A percentile compares a stretch with the other conserved stretches of the same genome.
Evolutionary conservation across 345 rosid species (phyloP).

Genomic region (Hirschfeldia incana): DNA sequence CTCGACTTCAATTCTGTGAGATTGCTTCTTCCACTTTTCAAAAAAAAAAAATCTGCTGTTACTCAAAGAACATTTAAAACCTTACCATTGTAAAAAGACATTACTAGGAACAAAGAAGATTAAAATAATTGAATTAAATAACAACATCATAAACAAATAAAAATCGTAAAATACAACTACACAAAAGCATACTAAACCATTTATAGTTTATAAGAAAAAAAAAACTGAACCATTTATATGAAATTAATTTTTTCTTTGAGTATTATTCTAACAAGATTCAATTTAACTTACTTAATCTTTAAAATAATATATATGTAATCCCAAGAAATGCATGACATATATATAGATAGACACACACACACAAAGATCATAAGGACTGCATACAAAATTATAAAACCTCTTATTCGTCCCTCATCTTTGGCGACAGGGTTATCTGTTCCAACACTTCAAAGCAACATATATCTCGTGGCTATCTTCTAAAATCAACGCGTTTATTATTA

Average conservation of each 20-base stretch:
- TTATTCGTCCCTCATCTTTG: neutral
- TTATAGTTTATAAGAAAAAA: neutral
- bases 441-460: slow-evolving; percentile 8
- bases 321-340: neutral
- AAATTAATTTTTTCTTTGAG: neutral
- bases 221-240: neutral
- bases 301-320: neutral
- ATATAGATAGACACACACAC: neutral
- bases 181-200: neutral
- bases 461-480: neutral
- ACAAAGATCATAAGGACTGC: neutral
- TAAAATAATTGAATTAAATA: neutral
- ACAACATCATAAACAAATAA: neutral
- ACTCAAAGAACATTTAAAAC: neutral
- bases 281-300: neutral
- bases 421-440: neutral
- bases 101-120: neutral
- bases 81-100: neutral
- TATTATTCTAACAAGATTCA: neutral
- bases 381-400: neutral
- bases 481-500: neutral
- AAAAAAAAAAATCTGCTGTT: neutral
- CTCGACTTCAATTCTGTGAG: neutral
- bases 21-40: neutral
- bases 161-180: neutral